phyloP scores from a whole-genome alignment of 108 stramenopile genomes.

The Aurantiochytrium sp. region DNA sequence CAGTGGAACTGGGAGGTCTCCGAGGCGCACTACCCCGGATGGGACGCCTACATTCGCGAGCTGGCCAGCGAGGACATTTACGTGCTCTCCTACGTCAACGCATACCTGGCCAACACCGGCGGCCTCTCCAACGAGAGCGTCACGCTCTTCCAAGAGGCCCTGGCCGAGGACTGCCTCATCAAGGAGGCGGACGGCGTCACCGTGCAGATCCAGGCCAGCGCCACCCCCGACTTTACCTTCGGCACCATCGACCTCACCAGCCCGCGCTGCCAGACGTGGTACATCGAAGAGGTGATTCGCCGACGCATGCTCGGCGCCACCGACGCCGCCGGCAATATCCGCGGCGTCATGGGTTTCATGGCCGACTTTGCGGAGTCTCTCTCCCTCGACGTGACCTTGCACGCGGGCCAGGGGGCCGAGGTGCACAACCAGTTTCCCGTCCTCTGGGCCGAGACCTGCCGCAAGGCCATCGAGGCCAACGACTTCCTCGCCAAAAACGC shows the following conservation, averaged over 20 bases:
- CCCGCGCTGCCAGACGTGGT: conserved; percentile 25
- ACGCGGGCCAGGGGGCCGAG: not conserved
- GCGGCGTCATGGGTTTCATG: conserved; percentile 25
- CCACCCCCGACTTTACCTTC: conserved; percentile 4
- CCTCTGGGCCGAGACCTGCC: conserved; percentile 26
- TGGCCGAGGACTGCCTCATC: not conserved
- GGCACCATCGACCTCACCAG: conserved; percentile 28
- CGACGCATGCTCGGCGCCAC: not conserved
- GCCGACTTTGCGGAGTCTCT: conserved; percentile 32
- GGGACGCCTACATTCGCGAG: not conserved
- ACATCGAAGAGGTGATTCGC: conserved; percentile 11
- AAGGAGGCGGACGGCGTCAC: not conserved
- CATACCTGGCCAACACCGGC: conserved; percentile 2
- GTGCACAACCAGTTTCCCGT: conserved; percentile 30
- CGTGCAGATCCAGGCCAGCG: not conserved
- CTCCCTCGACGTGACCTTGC: not conserved
- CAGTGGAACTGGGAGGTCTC: conserved; percentile 34
- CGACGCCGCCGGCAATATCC: not conserved
- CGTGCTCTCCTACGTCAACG: conserved; percentile 25
- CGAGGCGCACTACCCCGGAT: conserved; percentile 8
- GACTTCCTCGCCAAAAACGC: not conserved
- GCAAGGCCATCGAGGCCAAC: not conserved
- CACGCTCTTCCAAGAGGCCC: not conserved
- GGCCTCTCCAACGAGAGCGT: conserved; percentile 13
- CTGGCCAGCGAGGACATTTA: not conserved